phyloP scores from a whole-genome alignment of 306 rosid genomes.

The Begonia masoniana region DNA sequence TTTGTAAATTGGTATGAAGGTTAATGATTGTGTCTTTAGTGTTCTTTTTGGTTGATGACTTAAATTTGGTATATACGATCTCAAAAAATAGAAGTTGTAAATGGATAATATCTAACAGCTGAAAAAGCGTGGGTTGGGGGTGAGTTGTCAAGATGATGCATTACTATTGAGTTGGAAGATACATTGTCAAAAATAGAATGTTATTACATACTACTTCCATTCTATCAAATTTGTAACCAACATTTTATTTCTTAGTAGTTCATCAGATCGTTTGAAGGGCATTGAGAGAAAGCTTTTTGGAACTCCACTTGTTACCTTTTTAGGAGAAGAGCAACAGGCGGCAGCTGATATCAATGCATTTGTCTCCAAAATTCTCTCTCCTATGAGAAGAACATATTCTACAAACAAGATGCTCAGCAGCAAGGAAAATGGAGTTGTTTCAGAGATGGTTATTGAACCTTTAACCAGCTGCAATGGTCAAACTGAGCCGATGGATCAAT shows the following conservation, averaged over 20 bases:
- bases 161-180: no score
- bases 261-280: slow-evolving; percentile 40
- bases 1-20: no score
- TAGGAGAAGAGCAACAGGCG: slow-evolving; percentile 39
- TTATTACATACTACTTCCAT: no score
- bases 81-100: no score
- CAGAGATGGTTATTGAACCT: slow-evolving; percentile 36
- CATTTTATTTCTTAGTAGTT: slow-evolving; percentile 20
- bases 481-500: slow-evolving; percentile 15
- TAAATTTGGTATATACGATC: no score
- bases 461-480: slow-evolving; percentile 24
- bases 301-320: slow-evolving; percentile 68
- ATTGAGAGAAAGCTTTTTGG: slow-evolving; percentile 70
- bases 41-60: no score
- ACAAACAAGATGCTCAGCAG: slow-evolving; percentile 31
- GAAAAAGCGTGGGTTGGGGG: no score
- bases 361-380: slow-evolving; percentile 51
- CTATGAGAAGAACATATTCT: slow-evolving; percentile 48
- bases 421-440: slow-evolving; percentile 63
- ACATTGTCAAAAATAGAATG: no score
- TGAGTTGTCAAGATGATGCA: no score
- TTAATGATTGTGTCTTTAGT: no score
- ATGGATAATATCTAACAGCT: no score
- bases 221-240: not conserved
- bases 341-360: slow-evolving; percentile 45